Percentiles rank a stretch among this genome's conserved stretches.
phyloP scores from a whole-genome alignment of 345 rosid genomes.

The Syzygium jambos region DNA sequence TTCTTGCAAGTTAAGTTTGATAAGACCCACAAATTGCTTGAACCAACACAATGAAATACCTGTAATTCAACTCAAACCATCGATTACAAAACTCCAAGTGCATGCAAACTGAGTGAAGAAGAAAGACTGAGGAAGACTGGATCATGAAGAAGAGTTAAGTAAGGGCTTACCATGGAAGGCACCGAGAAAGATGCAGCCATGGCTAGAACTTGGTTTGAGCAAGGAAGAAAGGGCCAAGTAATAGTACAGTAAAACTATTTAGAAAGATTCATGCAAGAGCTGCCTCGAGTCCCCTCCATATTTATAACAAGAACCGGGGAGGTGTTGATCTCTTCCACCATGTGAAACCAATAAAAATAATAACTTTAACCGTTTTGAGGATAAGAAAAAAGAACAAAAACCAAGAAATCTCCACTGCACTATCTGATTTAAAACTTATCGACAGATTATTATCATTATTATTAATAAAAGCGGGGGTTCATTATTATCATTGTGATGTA shows the following conservation, averaged over 20 bases:
- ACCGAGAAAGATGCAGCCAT: slow-evolving; percentile 93
- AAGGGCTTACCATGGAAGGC: slow-evolving; percentile 68
- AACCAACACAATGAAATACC: background rate
- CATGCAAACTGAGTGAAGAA: background rate
- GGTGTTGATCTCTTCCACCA: background rate
- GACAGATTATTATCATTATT: background rate
- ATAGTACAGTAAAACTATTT: background rate
- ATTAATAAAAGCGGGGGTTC: background rate
- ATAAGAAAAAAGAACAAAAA: slow-evolving; percentile 1
- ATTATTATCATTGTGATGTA: background rate
- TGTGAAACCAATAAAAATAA: background rate
- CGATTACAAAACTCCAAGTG: background rate
- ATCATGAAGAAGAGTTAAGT: background rate
- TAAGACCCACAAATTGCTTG: background rate
- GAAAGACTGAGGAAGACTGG: background rate
- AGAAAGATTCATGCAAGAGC: slow-evolving; percentile 25
- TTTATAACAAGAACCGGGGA: slow-evolving; percentile 10
- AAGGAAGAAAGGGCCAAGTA: background rate
- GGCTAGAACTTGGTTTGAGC: slow-evolving; percentile 26
- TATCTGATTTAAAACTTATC: slow-evolving; percentile 1
- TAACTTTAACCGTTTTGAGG: background rate
- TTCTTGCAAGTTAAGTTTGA: background rate
- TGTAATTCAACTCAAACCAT: background rate
- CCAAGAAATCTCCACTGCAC: slow-evolving; percentile 7
- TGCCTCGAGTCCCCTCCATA: slow-evolving; percentile 21